Conservation (phyloP, 2,329 filamentous ascomycete species). For the Sarocladiaceae sp. region DNA sequence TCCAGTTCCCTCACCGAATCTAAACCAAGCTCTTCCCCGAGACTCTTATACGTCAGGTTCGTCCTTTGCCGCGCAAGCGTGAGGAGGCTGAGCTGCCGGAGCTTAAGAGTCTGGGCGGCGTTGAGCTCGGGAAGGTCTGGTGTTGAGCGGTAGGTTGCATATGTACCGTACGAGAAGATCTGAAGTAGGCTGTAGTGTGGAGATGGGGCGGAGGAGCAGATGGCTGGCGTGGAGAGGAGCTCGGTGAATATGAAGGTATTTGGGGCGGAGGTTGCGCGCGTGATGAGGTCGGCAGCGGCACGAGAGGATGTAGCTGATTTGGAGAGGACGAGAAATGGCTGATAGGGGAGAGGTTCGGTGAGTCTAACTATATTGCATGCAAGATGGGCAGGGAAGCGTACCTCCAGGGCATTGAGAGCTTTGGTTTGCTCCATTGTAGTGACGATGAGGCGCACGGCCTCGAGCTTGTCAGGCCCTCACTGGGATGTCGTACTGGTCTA, state of each 20-base stretch:
- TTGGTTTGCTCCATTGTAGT: constrained; percentile 65
- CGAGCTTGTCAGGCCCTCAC: no score
- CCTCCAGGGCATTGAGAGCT: constrained; percentile 58
- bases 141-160: constrained; percentile 58
- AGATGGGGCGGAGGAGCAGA: constrained; percentile 63
- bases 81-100: constrained; percentile 84
- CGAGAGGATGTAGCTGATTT: constrained; percentile 79
- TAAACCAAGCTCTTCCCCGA: constrained; percentile 63
- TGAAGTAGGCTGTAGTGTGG: constrained; percentile 66
- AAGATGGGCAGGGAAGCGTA: no score
- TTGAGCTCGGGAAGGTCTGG: constrained; percentile 54
- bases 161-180: constrained; percentile 91
- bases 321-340: constrained; percentile 87
- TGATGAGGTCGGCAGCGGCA: constrained; percentile 78
- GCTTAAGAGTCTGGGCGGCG: constrained; percentile 70
- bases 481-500: no score
- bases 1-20: constrained; percentile 66
- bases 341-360: constrained; percentile 17
- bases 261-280: constrained; percentile 79
- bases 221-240: constrained; percentile 73
- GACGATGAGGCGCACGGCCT: constrained; percentile 9
- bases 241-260: constrained; percentile 93
- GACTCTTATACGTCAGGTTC: constrained; percentile 65
- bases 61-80: constrained; percentile 64
- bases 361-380: no score